Evolutionary conservation across 257 asterid species (phyloP).

Genomic region (Solanum chiquidenum): DNA sequence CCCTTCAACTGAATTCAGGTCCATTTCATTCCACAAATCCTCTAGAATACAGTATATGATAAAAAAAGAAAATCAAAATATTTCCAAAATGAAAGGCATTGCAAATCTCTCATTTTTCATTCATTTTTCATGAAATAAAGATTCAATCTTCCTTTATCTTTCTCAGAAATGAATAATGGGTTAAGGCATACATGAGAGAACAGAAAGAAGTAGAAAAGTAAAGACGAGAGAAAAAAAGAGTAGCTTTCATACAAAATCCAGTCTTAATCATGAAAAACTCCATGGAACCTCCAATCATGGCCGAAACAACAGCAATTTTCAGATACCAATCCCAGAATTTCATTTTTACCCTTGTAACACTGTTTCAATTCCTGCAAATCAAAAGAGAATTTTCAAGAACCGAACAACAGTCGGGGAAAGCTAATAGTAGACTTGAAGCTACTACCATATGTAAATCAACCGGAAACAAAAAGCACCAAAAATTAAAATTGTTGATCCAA

Average conservation of each 20-base stretch:
- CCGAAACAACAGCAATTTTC: conserved; percentile 60
- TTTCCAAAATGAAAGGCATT: neutral
- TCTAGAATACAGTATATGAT: neutral
- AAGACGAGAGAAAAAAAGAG: neutral
- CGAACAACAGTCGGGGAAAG: neutral
- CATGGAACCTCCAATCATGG: conserved; percentile 80
- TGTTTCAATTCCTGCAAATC: neutral
- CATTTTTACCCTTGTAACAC: conserved; percentile 17
- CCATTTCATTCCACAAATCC: neutral
- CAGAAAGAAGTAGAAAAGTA: neutral
- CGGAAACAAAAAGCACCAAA: neutral
- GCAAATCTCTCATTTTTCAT: neutral
- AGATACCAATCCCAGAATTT: conserved; percentile 76
- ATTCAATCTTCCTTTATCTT: too few relatives aligned
- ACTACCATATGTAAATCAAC: neutral
- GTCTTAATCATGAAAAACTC: conserved; percentile 93
- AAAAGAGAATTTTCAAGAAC: neutral
- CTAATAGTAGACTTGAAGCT: neutral
- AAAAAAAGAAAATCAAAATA: neutral
- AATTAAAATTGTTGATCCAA: neutral
- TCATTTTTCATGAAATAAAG: neutral
- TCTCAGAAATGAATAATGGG: too few relatives aligned
- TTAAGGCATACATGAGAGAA: neutral
- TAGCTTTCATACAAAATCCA: conserved; percentile 80
- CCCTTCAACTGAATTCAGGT: neutral